Conservation (phyloP, 495 filamentous ascomycete genomes). For the Aspergillus asperescens region DNA sequence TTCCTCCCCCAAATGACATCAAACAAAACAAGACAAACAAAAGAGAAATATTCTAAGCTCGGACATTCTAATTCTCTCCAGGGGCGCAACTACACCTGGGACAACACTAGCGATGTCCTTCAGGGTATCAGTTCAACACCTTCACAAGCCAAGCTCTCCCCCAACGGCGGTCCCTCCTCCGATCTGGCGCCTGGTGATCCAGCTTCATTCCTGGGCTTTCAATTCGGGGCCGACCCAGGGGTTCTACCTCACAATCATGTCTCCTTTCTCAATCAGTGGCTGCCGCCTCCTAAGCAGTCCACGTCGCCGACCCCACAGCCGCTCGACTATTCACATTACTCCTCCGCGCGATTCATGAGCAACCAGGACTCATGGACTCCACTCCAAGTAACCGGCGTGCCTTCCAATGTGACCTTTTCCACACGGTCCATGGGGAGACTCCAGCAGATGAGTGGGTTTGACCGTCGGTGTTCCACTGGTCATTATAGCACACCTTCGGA, state of each 20-base stretch:
- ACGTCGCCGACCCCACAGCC: conserved; percentile 19
- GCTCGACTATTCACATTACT: conserved; percentile 24
- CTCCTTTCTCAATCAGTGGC: conserved; percentile 22
- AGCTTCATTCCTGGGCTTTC: conserved; percentile 29
- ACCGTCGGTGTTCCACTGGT: conserved; percentile 25
- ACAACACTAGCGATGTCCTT: conserved; percentile 30
- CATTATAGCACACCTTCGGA: conserved; percentile 47
- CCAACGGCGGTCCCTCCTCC: conserved; percentile 14
- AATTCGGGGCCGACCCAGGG: conserved; percentile 22
- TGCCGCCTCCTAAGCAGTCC: conserved; percentile 9
- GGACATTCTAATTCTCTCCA: conserved; percentile 4
- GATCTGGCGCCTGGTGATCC: conserved; percentile 24
- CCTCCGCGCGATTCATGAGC: conserved; percentile 20
- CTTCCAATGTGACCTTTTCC: conserved; percentile 13
- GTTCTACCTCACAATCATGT: conserved; percentile 18
- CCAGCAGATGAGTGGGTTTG: conserved; percentile 17
- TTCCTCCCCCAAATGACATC: neutral
- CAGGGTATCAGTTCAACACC: conserved; percentile 29
- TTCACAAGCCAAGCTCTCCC: conserved; percentile 14
- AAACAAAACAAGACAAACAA: neutral
- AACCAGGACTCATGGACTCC: conserved; percentile 40
- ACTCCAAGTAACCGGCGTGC: conserved; percentile 33
- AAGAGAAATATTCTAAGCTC: neutral
- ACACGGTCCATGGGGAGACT: conserved; percentile 19
- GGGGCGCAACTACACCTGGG: conserved; percentile 22